Conservation (phyloP, 495 filamentous ascomycete species). For the Pseudoneurospora amorphoporcata region DNA sequence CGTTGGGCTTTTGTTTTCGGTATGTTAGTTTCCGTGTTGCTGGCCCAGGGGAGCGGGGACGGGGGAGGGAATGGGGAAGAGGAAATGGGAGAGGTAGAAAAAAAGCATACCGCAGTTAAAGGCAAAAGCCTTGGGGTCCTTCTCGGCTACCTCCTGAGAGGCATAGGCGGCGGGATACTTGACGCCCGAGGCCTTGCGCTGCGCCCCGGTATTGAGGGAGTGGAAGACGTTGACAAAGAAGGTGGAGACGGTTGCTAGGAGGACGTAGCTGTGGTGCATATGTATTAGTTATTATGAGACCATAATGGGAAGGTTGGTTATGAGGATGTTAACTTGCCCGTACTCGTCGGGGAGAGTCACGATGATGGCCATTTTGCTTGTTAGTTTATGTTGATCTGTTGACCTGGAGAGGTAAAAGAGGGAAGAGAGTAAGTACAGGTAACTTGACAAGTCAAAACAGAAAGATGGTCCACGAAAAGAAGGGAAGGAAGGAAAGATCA, state of each 20-base stretch:
- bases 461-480: not conserved
- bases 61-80: too few species aligned
- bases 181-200: constrained; percentile 47
- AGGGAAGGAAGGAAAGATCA: not conserved
- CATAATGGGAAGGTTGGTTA: not conserved
- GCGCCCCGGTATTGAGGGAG: constrained; percentile 25
- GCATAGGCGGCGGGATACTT: constrained; percentile 58
- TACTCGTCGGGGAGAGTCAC: constrained; percentile 28
- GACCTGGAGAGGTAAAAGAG: not conserved
- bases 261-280: constrained; percentile 35
- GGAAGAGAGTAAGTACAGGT: not conserved
- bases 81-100: too few species aligned
- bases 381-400: not conserved
- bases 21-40: constrained; percentile 21
- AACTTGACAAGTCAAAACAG: not conserved
- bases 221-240: constrained; percentile 49
- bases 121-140: constrained; percentile 37
- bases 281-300: not conserved
- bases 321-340: constrained; percentile 23
- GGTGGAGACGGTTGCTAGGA: constrained; percentile 49
- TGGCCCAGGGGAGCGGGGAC: too few species aligned
- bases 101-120: constrained; percentile 38
- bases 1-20: constrained; percentile 45
- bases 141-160: constrained; percentile 44
- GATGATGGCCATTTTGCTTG: constrained; percentile 18